phyloP scores from a whole-genome alignment of 768 basidiomycete species.

The Dacryopinax primogenitus region DNA sequence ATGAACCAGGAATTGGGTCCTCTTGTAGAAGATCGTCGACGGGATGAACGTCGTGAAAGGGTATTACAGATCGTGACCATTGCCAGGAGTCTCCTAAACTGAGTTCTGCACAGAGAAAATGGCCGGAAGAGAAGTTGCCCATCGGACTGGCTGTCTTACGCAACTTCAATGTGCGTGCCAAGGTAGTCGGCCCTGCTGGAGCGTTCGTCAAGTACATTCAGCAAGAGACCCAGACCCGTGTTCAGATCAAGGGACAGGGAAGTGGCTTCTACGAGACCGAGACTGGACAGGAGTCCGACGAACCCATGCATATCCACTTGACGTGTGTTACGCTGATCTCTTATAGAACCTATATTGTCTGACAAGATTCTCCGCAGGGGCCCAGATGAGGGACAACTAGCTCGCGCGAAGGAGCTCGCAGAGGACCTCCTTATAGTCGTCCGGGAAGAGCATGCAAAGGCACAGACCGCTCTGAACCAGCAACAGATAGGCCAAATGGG shows the following conservation, averaged over 20 bases:
- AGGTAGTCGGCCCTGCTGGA: constrained; percentile 90
- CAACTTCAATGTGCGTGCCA: constrained; percentile 95
- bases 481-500: constrained; percentile 74
- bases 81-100: not conserved
- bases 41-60: constrained; percentile 51
- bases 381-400: constrained; percentile 77
- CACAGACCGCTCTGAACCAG: constrained; percentile 46
- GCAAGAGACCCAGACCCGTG: constrained; percentile 85
- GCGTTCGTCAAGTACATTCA: constrained; percentile 98
- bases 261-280: constrained; percentile 91
- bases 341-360: constrained; percentile 10
- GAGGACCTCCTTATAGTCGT: constrained; percentile 88
- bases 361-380: constrained; percentile 35
- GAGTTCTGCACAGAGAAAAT: constrained; percentile 56
- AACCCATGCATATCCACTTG: constrained; percentile 84
- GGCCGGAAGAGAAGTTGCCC: constrained; percentile 92
- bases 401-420: constrained; percentile 72
- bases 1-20: constrained; percentile 64
- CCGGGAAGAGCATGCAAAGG: constrained; percentile 72
- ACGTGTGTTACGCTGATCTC: constrained; percentile 44
- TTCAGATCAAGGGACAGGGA: constrained; percentile 92
- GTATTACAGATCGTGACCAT: constrained; percentile 27
- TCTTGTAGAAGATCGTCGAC: constrained; percentile 60
- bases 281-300: constrained; percentile 74
- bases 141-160: constrained; percentile 81